Evolutionary conservation across 2,329 filamentous ascomycete genomes (phyloP).

Genomic region (Penicillium sp.): DNA sequence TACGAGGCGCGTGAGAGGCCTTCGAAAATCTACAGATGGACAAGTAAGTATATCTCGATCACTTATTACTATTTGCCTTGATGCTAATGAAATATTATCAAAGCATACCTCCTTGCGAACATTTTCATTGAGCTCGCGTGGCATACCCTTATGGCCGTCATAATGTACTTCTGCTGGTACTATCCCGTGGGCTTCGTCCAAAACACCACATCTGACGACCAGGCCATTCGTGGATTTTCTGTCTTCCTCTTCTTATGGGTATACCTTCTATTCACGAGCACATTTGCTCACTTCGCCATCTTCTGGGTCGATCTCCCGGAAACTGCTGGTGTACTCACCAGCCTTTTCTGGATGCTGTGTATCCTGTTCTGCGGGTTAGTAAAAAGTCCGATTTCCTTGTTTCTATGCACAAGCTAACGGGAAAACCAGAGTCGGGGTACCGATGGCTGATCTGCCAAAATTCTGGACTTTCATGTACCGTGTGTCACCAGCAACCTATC

Average conservation of each 20-base stretch:
- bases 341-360: slow-evolving; percentile 32
- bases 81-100: background rate
- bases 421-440: slow-evolving; percentile 55
- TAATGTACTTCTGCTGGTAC: background rate
- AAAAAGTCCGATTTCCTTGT: slow-evolving; percentile 61
- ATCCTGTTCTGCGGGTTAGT: slow-evolving; percentile 29
- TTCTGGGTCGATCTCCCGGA: background rate
- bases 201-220: background rate
- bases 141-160: background rate
- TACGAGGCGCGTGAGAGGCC: slow-evolving; percentile 63
- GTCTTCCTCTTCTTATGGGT: background rate
- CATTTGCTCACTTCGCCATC: background rate
- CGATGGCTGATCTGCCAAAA: slow-evolving; percentile 60
- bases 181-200: background rate
- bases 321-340: slow-evolving; percentile 25
- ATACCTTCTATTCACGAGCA: background rate
- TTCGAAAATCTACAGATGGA: slow-evolving; percentile 72
- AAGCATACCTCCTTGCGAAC: background rate
- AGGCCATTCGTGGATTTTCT: background rate
- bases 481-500: slow-evolving; percentile 65
- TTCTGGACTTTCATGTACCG: slow-evolving; percentile 78
- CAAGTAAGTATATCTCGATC: background rate
- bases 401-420: slow-evolving; percentile 54
- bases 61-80: background rate
- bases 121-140: background rate